phyloP scores from a whole-genome alignment of 2,329 filamentous ascomycete species.

The Pseudonectria foliicola region DNA sequence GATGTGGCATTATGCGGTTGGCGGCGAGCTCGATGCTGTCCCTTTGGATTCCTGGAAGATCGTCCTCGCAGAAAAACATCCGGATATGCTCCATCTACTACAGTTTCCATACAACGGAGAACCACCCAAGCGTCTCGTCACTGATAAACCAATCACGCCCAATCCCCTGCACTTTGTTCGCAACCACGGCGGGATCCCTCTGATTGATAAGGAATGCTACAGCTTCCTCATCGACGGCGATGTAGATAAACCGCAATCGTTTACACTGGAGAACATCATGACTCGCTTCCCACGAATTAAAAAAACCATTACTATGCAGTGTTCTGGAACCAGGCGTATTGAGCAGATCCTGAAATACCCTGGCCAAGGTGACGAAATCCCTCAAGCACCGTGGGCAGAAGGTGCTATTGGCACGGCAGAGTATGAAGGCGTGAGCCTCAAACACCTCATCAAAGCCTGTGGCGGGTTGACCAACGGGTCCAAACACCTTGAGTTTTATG shows the following conservation, averaged over 20 bases:
- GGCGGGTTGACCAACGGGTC: slow-evolving; percentile 49
- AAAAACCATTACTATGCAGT: slow-evolving; percentile 58
- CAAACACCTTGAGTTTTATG: slow-evolving; percentile 61
- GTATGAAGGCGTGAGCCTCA: slow-evolving; percentile 58
- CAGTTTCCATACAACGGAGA: slow-evolving; percentile 61
- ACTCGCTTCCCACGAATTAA: slow-evolving; percentile 52
- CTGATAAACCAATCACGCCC: slow-evolving; percentile 49
- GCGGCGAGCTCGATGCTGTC: slow-evolving; percentile 32
- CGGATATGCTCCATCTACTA: slow-evolving; percentile 54
- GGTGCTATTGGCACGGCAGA: slow-evolving; percentile 61
- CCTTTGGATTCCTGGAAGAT: slow-evolving; percentile 52
- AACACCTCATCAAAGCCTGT: slow-evolving; percentile 64
- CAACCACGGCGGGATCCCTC: slow-evolving; percentile 65
- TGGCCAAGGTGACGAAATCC: slow-evolving; percentile 59
- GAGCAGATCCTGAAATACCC: slow-evolving; percentile 61
- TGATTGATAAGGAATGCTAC: slow-evolving; percentile 51
- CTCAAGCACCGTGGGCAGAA: slow-evolving; percentile 52
- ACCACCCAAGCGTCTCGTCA: slow-evolving; percentile 50
- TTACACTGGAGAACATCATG: slow-evolving; percentile 56
- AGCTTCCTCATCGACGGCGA: slow-evolving; percentile 52
- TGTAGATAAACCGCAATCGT: slow-evolving; percentile 48
- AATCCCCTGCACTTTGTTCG: slow-evolving; percentile 57
- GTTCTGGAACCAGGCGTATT: slow-evolving; percentile 60
- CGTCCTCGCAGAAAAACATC: slow-evolving; percentile 50
- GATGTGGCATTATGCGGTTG: slow-evolving; percentile 46